Evolutionary conservation across 2,329 filamentous ascomycete genomes (phyloP).

Genomic region (Eutypa lata): DNA sequence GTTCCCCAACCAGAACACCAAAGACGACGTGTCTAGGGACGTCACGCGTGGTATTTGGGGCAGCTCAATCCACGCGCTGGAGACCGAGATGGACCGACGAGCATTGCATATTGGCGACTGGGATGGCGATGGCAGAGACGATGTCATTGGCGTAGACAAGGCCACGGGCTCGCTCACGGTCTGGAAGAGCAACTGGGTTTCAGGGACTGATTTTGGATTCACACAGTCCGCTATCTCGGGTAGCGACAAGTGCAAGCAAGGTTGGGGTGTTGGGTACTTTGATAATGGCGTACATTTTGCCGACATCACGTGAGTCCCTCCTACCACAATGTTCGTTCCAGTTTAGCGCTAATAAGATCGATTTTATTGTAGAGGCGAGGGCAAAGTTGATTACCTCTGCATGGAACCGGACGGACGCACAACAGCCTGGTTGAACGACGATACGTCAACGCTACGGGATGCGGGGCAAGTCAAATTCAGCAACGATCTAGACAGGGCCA

Average conservation of each 20-base stretch:
- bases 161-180: not conserved
- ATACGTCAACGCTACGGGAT: not conserved
- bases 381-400: not conserved
- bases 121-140: not conserved
- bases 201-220: not conserved
- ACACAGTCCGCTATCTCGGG: not conserved
- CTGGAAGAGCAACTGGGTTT: not conserved
- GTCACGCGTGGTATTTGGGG: not conserved
- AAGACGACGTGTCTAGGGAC: not conserved
- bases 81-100: no score
- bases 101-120: no score
- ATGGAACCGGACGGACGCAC: not conserved
- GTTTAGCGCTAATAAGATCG: not conserved
- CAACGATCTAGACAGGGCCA: not conserved
- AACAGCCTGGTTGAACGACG: not conserved
- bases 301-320: not conserved
- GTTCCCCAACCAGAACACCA: no score
- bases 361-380: not conserved
- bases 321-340: no score
- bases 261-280: not conserved
- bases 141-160: not conserved
- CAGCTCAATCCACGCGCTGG: not conserved
- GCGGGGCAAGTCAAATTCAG: not conserved
- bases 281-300: not conserved
- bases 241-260: not conserved